Evolutionary conservation across 306 rosid species (phyloP).

Genomic region (Prunus dulcis): DNA sequence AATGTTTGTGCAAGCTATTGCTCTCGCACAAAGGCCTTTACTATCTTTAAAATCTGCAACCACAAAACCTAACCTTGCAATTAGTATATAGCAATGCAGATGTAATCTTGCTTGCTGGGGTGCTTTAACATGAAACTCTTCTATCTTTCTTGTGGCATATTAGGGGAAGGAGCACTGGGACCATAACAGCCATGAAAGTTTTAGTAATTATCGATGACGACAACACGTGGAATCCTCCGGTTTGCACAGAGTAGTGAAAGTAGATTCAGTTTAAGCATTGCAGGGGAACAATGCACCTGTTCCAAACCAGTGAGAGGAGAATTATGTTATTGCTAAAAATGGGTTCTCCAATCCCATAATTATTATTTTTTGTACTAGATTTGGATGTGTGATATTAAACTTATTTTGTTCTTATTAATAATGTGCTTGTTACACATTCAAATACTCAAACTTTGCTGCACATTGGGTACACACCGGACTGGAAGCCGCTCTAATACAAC

Average conservation of each 20-base stretch:
- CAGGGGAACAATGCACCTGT: neutral
- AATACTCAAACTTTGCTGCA: neutral
- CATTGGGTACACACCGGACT: neutral
- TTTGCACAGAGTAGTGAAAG: neutral
- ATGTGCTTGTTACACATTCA: neutral
- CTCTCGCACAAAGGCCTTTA: neutral
- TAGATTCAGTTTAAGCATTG: neutral
- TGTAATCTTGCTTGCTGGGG: neutral
- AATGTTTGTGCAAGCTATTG: neutral
- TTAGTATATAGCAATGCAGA: neutral
- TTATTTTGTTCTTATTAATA: neutral
- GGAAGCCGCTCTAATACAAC: neutral
- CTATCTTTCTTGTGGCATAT: neutral
- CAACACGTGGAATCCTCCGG: neutral
- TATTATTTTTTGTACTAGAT: neutral
- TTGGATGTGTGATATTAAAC: neutral
- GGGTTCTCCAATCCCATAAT: neutral
- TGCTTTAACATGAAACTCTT: neutral
- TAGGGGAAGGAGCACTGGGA: constrained; percentile 3
- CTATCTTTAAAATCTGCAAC: neutral
- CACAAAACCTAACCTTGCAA: neutral
- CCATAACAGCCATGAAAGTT: neutral
- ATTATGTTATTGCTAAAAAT: neutral
- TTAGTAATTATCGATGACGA: neutral
- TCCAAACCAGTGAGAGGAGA: neutral